Percentiles rank a stretch among this genome's conserved stretches.
phyloP scores from a whole-genome alignment of 2,329 filamentous ascomycete genomes.

The Ascochyta lentis region DNA sequence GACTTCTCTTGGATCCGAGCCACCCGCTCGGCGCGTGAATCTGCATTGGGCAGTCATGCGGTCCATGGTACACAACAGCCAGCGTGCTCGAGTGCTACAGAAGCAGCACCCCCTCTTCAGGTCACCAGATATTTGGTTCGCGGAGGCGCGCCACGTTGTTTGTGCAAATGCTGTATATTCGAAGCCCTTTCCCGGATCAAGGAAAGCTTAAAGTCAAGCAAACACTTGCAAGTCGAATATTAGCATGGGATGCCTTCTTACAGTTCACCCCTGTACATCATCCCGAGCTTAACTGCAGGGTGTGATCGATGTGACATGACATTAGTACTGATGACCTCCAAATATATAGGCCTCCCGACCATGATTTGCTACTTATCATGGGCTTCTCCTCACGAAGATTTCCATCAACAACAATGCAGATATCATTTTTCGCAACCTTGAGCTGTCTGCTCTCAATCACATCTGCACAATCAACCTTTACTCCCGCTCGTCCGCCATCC shows the following conservation, averaged over 20 bases:
- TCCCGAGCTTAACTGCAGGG: not conserved
- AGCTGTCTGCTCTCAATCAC: conserved; percentile 23
- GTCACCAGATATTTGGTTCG: not conserved
- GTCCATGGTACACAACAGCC: not conserved
- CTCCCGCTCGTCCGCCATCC: conserved; percentile 66
- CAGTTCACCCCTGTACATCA: not conserved
- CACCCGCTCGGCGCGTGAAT: not conserved
- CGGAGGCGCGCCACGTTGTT: not conserved
- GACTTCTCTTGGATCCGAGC: not conserved
- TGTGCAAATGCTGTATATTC: not conserved
- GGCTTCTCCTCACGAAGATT: not conserved
- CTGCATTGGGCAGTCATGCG: not conserved
- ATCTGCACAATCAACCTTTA: conserved; percentile 60
- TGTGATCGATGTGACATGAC: not conserved
- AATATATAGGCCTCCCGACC: not conserved
- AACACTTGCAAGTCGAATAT: not conserved
- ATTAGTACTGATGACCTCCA: not conserved
- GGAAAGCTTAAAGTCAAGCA: not conserved
- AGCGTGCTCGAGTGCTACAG: not conserved
- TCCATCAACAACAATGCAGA: conserved; percentile 24
- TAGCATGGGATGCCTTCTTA: not conserved
- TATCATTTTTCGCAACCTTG: conserved; percentile 25
- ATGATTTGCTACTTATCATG: not conserved
- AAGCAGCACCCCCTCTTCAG: not conserved
- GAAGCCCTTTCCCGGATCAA: not conserved